Evolutionary conservation across 176 grass and related monocot species (phyloP), one percentile per base, ranked within the genome.

Genomic region (Aegilops bicornis): DNA sequence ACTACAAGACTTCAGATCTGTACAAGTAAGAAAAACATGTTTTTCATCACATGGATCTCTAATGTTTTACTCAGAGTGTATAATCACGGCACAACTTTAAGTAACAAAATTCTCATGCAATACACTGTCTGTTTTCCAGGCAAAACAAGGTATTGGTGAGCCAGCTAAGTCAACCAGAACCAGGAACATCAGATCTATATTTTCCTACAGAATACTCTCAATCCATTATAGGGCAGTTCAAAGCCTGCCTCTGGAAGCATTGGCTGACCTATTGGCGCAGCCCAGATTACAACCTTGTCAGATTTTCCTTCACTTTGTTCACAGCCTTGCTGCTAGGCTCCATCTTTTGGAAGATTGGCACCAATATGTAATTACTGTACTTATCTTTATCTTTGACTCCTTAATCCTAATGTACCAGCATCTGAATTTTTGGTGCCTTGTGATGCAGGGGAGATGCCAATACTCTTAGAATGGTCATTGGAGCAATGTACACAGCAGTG

Each of bases 221-320:
- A 65, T 86, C 92, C 32, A 79, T 80, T 15, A 37, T 77, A 78
- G 90, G 90, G 31, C 97, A 99, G 85, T 94, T 99, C 87, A 96
- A 86, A 86, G 92, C 97, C 36, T 99, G 97, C 91, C 88, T 99
- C 39, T 99, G 97, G 97, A 99, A 99, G 76, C 94, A 99, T 60
- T 93, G 92, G 90, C 85, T 91, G 90, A 96, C 90, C 59, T 96
- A 96, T 39, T 99, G 97, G 97, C 91, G 97, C 64, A 99, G 94
- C 62, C 97, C 97, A 9, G 97, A 99, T 77, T 99, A 99, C 70
- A 99, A 99, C 68, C 92, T 96, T 79, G 97, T 99, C 84, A 96
- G 97, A 89, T 88, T 92, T 88, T 79, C 76, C 89, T 99, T 96
- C 88, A 96, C 97, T 69, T 80, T 99, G 80, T 87, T 99, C 82